Conservation (phyloP, 2,329 filamentous ascomycete species). For the Helotiales sp. region DNA sequence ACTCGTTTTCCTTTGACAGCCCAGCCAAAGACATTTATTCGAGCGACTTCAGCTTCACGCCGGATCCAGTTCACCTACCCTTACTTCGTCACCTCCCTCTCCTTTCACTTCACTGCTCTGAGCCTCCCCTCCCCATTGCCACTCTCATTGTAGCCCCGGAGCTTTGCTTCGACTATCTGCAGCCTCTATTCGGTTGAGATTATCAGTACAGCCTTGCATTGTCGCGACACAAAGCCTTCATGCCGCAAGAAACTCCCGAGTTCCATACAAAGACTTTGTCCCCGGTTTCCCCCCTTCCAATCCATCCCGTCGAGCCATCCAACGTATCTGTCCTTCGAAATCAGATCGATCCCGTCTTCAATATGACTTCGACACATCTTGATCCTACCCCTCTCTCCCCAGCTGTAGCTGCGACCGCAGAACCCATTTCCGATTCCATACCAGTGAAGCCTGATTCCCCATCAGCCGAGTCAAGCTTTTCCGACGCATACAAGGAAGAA, state of each 20-base stretch:
- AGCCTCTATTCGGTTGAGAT: background rate
- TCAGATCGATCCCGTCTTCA: slow-evolving; percentile 74
- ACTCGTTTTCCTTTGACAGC: background rate
- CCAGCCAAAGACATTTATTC: background rate
- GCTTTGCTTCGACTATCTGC: background rate
- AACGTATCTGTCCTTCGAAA: slow-evolving; percentile 73
- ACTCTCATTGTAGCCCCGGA: slow-evolving; percentile 1
- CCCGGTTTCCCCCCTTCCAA: slow-evolving; percentile 72
- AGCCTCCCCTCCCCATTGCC: slow-evolving; percentile 8
- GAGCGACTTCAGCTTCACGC: background rate
- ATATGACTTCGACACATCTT: slow-evolving; percentile 67
- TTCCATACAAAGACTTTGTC: slow-evolving; percentile 69
- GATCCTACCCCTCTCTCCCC: slow-evolving; percentile 39
- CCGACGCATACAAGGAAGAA: slow-evolving; percentile 44
- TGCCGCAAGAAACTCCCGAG: slow-evolving; percentile 54
- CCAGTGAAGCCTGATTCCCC: slow-evolving; percentile 29
- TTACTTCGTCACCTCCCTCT: background rate
- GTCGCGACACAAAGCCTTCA: slow-evolving; percentile 28
- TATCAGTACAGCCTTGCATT: background rate
- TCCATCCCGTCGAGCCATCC: slow-evolving; percentile 69
- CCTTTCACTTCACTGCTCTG: background rate
- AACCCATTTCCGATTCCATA: slow-evolving; percentile 19
- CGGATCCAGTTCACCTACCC: background rate
- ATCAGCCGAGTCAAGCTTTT: slow-evolving; percentile 41
- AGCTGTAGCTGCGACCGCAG: slow-evolving; percentile 27